A percentile compares a stretch with the other conserved stretches of the same genome.
Conservation (phyloP, 495 filamentous ascomycete species). For the Amphirosellinia nigrospora region DNA sequence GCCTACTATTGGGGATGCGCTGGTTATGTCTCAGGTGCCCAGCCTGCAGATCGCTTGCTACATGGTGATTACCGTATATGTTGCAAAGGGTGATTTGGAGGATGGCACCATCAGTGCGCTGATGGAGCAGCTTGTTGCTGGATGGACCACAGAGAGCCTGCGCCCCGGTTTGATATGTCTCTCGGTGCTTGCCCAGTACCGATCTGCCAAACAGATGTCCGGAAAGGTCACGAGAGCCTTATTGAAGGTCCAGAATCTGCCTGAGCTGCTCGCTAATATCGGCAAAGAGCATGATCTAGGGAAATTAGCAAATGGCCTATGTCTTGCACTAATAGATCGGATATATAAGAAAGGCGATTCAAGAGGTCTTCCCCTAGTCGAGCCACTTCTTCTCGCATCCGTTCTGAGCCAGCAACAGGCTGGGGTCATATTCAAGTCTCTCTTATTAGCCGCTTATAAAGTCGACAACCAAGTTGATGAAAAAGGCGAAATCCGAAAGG, state of each 20-base stretch:
- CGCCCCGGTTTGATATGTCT: constrained; percentile 80
- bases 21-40: constrained; percentile 72
- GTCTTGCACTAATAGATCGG: constrained; percentile 67
- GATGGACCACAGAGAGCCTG: constrained; percentile 74
- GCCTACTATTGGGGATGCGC: constrained; percentile 75
- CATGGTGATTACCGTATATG: constrained; percentile 85
- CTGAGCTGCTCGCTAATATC: constrained; percentile 64
- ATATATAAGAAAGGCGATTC: constrained; percentile 66
- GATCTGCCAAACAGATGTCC: constrained; percentile 70
- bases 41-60: constrained; percentile 85
- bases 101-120: constrained; percentile 76
- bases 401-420: constrained; percentile 67
- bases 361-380: constrained; percentile 61
- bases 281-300: constrained; percentile 70
- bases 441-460: constrained; percentile 64
- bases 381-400: constrained; percentile 64
- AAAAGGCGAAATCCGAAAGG: constrained; percentile 61
- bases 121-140: constrained; percentile 82
- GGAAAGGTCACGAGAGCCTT: constrained; percentile 71
- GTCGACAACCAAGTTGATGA: constrained; percentile 52
- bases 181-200: constrained; percentile 77
- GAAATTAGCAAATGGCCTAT: constrained; percentile 73
- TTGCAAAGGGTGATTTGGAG: constrained; percentile 75
- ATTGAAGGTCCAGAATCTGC: constrained; percentile 65
- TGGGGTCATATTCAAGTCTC: constrained; percentile 64